Evolutionary conservation across 2,329 filamentous ascomycete genomes (phyloP).

Genomic region (Phyllosticta paracitricarpa): DNA sequence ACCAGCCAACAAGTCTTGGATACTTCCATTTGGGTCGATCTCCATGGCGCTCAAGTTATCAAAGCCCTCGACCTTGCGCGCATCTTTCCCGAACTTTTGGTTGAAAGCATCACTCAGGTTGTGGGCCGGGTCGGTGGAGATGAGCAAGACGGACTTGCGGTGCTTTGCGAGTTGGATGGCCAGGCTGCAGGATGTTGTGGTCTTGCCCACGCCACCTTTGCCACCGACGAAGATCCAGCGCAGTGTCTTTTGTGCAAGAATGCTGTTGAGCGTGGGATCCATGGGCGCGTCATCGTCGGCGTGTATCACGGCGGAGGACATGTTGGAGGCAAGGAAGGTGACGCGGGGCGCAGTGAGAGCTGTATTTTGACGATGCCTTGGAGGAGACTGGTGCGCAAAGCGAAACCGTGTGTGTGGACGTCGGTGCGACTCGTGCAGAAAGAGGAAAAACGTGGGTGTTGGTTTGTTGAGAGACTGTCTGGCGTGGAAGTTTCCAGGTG

Average conservation of each 20-base stretch:
- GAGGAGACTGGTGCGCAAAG: neutral
- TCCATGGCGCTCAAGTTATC: constrained; percentile 96
- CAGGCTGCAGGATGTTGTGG: constrained; percentile 96
- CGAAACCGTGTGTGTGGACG: neutral
- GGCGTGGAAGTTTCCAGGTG: neutral
- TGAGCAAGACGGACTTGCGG: constrained; percentile 90
- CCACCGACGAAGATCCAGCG: constrained; percentile 99
- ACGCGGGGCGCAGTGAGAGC: neutral
- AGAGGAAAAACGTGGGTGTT: neutral
- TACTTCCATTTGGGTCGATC: constrained; percentile 95
- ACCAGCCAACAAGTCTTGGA: constrained; percentile 82
- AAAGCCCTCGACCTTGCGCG: constrained; percentile 82
- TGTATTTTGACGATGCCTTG: neutral
- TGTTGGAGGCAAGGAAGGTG: constrained; percentile 14
- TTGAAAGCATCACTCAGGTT: constrained; percentile 96
- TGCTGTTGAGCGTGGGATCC: constrained; percentile 86
- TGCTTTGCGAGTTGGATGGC: constrained; percentile 95
- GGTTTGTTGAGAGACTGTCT: neutral
- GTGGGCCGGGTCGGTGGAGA: constrained; percentile 96
- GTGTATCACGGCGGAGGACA: constrained; percentile 27
- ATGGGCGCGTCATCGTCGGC: constrained; percentile 61
- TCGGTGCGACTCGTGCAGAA: neutral
- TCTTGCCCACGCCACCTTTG: constrained; percentile 97
- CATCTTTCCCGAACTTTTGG: constrained; percentile 99
- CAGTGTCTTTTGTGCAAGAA: constrained; percentile 88